Conservation (phyloP, 2,329 filamentous ascomycete genomes). For the Cladobotryum mycophilum region DNA sequence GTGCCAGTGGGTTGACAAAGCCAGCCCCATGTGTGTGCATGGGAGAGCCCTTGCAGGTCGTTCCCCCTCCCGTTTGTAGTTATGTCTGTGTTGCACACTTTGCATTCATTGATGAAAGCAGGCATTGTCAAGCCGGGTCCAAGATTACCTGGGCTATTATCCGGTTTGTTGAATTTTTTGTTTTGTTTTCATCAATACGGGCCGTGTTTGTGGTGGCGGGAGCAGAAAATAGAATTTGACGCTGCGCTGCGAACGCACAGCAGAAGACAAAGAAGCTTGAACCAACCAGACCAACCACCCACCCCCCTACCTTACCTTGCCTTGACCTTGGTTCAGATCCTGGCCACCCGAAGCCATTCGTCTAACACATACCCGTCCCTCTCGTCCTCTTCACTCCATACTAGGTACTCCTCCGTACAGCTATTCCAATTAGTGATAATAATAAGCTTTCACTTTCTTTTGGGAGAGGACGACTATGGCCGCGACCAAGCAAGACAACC, state of each 20-base stretch:
- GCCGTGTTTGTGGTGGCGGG: neutral
- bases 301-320: too few relatives aligned
- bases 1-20: too few relatives aligned
- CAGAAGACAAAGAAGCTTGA: conserved; percentile 8
- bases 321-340: too few relatives aligned
- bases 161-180: neutral
- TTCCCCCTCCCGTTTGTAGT: neutral
- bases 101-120: neutral
- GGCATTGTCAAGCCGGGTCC: neutral
- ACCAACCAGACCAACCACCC: neutral
- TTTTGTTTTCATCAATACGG: neutral
- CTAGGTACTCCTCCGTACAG: too few relatives aligned
- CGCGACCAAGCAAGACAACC: conserved; percentile 6
- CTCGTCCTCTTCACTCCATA: too few relatives aligned
- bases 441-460: neutral
- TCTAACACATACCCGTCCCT: too few relatives aligned
- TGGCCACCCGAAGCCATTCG: too few relatives aligned
- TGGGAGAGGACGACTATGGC: neutral
- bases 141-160: too few relatives aligned
- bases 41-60: too few relatives aligned
- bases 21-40: too few relatives aligned
- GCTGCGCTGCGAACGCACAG: conserved; percentile 5
- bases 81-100: neutral
- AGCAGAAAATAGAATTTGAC: neutral
- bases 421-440: too few relatives aligned